A percentile compares a stretch with the other conserved stretches of the same genome.
These are phyloP conservation scores for Dichotomopilus funicola DNA, from an alignment of 2,329 filamentous ascomycete species.

Conservation along the genomic window DNA sequence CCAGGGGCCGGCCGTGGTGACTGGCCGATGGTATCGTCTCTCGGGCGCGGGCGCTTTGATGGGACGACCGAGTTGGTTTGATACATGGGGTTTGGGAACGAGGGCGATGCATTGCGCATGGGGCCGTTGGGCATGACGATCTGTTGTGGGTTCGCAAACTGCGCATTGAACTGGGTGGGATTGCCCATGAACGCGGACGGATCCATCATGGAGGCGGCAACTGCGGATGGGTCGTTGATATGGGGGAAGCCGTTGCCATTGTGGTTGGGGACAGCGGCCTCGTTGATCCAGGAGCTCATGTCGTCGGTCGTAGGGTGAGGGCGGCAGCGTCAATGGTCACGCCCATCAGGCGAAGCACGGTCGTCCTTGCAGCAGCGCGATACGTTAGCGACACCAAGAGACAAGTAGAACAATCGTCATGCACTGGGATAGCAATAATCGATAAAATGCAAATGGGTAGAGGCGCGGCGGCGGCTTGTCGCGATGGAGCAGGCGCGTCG, in stretches of 20 bases:
- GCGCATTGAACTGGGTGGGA: conserved; percentile 54
- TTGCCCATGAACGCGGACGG: conserved; percentile 58
- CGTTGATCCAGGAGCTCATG: conserved; percentile 70
- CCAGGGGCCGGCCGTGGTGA: conserved; percentile 71
- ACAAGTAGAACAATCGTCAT: conserved; percentile 30
- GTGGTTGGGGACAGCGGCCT: conserved; percentile 60
- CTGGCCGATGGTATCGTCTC: conserved; percentile 77
- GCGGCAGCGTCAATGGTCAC: conserved; percentile 26
- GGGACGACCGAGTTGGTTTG: conserved; percentile 82
- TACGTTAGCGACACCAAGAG: conserved; percentile 19
- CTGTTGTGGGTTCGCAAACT: conserved; percentile 52
- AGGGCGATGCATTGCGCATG: conserved; percentile 75
- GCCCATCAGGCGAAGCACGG: conserved; percentile 39
- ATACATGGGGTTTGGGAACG: conserved; percentile 71
- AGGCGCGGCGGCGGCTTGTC: conserved; percentile 40
- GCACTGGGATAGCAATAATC: conserved; percentile 31
- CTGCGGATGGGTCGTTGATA: conserved; percentile 54
- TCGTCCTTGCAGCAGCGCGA: conserved; percentile 12
- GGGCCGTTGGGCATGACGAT: conserved; percentile 73
- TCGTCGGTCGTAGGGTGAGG: conserved; percentile 32
- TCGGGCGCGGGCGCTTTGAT: conserved; percentile 75
- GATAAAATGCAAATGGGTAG: conserved; percentile 34
- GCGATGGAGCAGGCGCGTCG: conserved; percentile 43
- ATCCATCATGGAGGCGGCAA: conserved; percentile 55
- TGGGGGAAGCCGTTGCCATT: conserved; percentile 64